A percentile compares a stretch with the other conserved stretches of the same genome.
phyloP scores from a whole-genome alignment of 495 filamentous ascomycete species.

The Penicillium goetzii region DNA sequence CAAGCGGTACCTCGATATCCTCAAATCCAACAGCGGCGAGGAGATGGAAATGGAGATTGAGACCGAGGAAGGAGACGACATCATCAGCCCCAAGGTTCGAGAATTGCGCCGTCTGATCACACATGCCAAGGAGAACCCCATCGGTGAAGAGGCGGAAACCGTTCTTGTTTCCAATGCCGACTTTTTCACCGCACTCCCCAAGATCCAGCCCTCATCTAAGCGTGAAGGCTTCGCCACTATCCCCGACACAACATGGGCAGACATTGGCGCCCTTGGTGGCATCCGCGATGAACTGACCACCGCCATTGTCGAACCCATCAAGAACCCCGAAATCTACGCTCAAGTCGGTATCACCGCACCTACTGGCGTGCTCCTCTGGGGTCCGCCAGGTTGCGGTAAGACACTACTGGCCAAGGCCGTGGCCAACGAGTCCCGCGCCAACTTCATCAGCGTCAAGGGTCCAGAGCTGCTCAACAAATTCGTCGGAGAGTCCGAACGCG shows the following conservation, averaged over 20 bases:
- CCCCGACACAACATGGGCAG: conserved; percentile 93
- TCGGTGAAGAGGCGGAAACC: conserved; percentile 46
- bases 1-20: conserved; percentile 58
- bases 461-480: conserved; percentile 95
- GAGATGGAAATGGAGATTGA: conserved; percentile 52
- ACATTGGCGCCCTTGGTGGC: conserved; percentile 82
- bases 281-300: conserved; percentile 82
- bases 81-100: conserved; percentile 48
- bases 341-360: conserved; percentile 85
- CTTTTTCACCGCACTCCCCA: conserved; percentile 76
- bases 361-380: conserved; percentile 93
- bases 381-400: conserved; percentile 95
- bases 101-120: conserved; percentile 58
- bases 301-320: conserved; percentile 92
- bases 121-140: conserved; percentile 54
- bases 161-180: conserved; percentile 63
- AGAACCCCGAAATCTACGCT: conserved; percentile 76
- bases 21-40: conserved; percentile 53
- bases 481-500: conserved; percentile 92
- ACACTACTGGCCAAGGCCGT: conserved; percentile 96
- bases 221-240: conserved; percentile 97
- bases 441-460: conserved; percentile 98
- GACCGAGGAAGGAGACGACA: conserved; percentile 38
- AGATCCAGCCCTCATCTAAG: conserved; percentile 90
- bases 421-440: conserved; percentile 91